Conservation (phyloP, 2,329 filamentous ascomycete species). For the Fusarium stilboides region DNA sequence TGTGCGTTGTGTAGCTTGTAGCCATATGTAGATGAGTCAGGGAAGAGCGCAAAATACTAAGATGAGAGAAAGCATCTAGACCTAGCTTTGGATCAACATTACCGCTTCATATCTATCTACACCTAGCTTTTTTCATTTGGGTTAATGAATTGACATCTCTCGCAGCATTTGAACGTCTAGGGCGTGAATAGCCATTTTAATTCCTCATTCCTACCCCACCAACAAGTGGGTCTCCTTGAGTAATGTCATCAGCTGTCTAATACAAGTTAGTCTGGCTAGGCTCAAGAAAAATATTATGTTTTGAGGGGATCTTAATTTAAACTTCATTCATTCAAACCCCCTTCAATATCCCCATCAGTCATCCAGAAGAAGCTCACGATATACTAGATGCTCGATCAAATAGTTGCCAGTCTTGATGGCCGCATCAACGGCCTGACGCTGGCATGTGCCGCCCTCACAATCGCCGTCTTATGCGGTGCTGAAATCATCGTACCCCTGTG, state of each 20-base stretch:
- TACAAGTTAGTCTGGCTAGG: neutral
- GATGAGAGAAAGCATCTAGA: no score
- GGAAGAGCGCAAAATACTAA: no score
- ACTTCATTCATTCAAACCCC: neutral
- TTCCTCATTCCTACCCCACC: constrained; percentile 15
- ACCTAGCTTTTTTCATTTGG: neutral
- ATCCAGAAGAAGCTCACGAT: no score
- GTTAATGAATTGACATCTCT: neutral
- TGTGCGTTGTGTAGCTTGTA: no score
- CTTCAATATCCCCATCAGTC: neutral
- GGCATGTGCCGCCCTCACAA: neutral
- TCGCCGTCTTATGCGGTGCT: neutral
- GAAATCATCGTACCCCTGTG: neutral
- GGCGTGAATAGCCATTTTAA: neutral
- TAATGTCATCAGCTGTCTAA: neutral
- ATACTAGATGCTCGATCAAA: neutral
- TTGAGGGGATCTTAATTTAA: neutral
- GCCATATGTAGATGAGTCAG: no score
- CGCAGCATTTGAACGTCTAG: no score
- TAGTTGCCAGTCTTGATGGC: neutral
- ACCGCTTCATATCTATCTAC: no score
- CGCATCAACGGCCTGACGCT: neutral
- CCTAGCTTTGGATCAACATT: no score
- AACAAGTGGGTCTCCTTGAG: neutral
- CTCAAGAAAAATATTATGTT: neutral